Evolutionary conservation across 83 land plant genomes (phyloP), one percentile per base, ranked within the genome.

Genomic region (Picea abies): DNA sequence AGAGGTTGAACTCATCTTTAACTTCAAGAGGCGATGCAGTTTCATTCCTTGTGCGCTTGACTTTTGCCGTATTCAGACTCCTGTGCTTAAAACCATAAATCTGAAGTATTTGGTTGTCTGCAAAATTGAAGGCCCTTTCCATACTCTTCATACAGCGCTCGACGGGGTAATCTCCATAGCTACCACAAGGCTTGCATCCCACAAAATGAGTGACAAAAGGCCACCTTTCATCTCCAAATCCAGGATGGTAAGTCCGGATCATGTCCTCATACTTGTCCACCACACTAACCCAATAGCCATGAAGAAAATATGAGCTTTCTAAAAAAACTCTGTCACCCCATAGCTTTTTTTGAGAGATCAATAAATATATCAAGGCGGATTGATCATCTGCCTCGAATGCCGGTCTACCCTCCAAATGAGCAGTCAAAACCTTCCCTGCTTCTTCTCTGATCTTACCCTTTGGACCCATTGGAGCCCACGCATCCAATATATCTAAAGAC

Each of bases 121-220:
- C 91, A 65, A 90, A 90, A 79, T 90, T 90, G 64, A 85, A 90
- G 15, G 91, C 90, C 52, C 91, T 80, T 79, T 90, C 91, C 91
- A 90, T 90, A 32, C 82, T 87, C 63, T 71, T 85, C 84, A 90
- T 44, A 81, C 90, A 88, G 37, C 89, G 62, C 72, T 79, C 89
- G 6, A 83, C 80, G 8, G 83, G 85, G 75, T 88, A 88, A 84
- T 86, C 89, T 29, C 82, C 89, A n/a, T 88, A 83, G 79, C 81
- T 82, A 39, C 90, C 84, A 62, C 85, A 84, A 25, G 82, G 85
- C 77, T 84, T 84, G 63, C 85, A 84, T 7, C 88, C 88, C 19
- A 88, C 89, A 82, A 88, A 88, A 67, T 88, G 90, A 29, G 90
- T 88, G 2, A 88, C 89, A 61, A 88, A 88, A 16, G 90, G 90